Conservation (phyloP, 768 basidiomycete species). For the Collybia sp. region DNA sequence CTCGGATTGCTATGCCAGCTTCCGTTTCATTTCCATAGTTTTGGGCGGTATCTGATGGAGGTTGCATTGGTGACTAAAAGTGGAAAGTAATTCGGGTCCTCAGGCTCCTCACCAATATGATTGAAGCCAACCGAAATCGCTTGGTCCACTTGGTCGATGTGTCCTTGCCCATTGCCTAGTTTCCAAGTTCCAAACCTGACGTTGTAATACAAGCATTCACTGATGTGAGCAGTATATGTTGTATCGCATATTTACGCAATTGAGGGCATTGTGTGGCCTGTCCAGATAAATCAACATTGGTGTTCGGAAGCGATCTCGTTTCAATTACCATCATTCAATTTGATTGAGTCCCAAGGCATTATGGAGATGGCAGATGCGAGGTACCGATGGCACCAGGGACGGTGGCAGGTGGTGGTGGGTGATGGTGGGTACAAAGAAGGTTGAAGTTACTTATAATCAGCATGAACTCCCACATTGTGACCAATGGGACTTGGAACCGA, state of each 20-base stretch:
- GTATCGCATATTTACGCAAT: too few species aligned
- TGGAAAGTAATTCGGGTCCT: too few species aligned
- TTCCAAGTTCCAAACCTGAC: conserved; percentile 59
- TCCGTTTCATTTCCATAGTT: conserved; percentile 57
- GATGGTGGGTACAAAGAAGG: too few species aligned
- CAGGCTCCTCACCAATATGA: conserved; percentile 48
- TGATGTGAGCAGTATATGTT: background rate
- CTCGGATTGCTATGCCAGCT: conserved; percentile 45
- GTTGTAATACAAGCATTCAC: background rate
- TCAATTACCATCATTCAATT: conserved; percentile 54
- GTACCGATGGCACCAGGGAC: too few species aligned
- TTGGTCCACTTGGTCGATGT: conserved; percentile 54
- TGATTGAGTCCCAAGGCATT: conserved; percentile 62
- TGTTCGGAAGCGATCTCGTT: background rate
- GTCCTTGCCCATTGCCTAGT: conserved; percentile 49
- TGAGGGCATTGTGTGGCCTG: too few species aligned
- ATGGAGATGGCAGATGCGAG: background rate
- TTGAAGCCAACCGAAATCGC: conserved; percentile 57
- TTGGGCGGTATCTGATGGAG: conserved; percentile 57
- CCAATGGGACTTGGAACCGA: too few species aligned
- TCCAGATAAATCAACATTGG: too few species aligned
- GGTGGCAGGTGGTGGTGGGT: too few species aligned
- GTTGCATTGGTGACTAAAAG: background rate
- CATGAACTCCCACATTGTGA: too few species aligned
- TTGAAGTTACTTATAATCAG: too few species aligned